Evolutionary conservation across 2,329 filamentous ascomycete species (phyloP), one percentile per base, ranked within the genome.

Genomic region (Alternaria triticina): DNA sequence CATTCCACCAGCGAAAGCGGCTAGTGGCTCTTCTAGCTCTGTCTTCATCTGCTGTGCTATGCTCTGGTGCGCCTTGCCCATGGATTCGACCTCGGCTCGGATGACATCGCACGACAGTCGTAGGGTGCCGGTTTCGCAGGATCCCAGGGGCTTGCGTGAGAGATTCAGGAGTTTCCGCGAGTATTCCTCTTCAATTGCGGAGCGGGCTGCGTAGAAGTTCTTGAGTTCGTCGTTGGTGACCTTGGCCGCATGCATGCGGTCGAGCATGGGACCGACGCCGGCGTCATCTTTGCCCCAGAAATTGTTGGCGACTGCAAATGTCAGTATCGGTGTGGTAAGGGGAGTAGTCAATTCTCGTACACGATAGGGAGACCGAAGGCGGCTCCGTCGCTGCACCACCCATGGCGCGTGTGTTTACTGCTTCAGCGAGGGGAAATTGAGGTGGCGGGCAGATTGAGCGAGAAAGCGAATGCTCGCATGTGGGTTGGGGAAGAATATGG

Each of bases 281-380:
- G 95, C 96, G 85, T 99, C 96, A 80, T 98, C 95, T 85, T 97
- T 98, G 68, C 96, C 96, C 96, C 96, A 99, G 82, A 99, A 99
- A 80, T 99, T 99, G 84, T 99, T 99, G 75, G 96, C 95, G 84
- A 99, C 94, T 94, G 70, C 17, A 13, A 12, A 10, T 15, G 70
- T 83, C 62, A 83, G 81, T 69, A 71, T 7, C 4, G 6, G 22
- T 27, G n/a, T 11, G 25, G 17, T 36, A 12, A 6, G n/a, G 13
- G 44, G 25, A 15, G n/a, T 33, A 51, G 59, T n/a, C 51, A 36
- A 36, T 36, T 36, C 8, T 9, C 33, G 4, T n/a, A 36, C 33
- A 92, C 50, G 90, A 92, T 76, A 91, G 83, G 71, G 88, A 84
- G 73, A 91, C 89, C 56, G 87, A 86, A 71, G 90, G 90, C 72